Conservation (phyloP, 257 asterid species). For the Handroanthus guayacan region DNA sequence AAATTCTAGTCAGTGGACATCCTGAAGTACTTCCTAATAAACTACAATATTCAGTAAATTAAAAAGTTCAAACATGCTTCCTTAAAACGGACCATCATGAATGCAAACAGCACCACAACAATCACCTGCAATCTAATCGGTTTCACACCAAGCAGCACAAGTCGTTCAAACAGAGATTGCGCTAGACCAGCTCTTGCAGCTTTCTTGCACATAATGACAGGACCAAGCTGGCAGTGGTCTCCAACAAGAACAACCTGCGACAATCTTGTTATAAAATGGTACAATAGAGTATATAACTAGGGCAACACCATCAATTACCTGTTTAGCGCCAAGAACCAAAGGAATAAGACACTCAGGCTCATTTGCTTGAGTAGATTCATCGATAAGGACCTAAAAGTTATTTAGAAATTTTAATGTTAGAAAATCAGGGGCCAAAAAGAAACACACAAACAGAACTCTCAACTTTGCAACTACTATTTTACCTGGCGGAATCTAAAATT, state of each 20-base stretch:
- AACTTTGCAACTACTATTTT: slow-evolving; percentile 22
- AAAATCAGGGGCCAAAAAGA: slow-evolving; percentile 19
- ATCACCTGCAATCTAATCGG: slow-evolving; percentile 97
- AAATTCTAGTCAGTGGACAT: slow-evolving; percentile 19
- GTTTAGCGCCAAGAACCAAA: slow-evolving; percentile 95
- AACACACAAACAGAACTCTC: slow-evolving; percentile 22
- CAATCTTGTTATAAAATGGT: slow-evolving; percentile 24
- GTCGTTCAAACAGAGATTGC: slow-evolving; percentile 95
- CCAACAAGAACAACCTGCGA: slow-evolving; percentile 91
- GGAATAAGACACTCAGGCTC: slow-evolving; percentile 99
- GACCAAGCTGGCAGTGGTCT: slow-evolving; percentile 99
- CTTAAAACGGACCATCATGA: slow-evolving; percentile 18
- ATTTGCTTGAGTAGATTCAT: slow-evolving; percentile 97
- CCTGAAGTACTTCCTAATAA: slow-evolving; percentile 21
- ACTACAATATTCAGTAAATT: background rate
- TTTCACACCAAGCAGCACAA: slow-evolving; percentile 94
- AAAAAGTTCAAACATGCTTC: slow-evolving; percentile 21
- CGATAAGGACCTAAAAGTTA: slow-evolving; percentile 83
- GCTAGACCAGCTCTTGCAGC: slow-evolving; percentile 99
- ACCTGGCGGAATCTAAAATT: slow-evolving; percentile 99
- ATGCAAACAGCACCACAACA: slow-evolving; percentile 32
- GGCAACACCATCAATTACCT: slow-evolving; percentile 53
- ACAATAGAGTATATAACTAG: background rate
- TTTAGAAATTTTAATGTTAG: background rate
- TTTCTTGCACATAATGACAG: slow-evolving; percentile 99